Evolutionary conservation across 495 filamentous ascomycete species (phyloP).

Genomic region (Staphylotrichum longicolle): DNA sequence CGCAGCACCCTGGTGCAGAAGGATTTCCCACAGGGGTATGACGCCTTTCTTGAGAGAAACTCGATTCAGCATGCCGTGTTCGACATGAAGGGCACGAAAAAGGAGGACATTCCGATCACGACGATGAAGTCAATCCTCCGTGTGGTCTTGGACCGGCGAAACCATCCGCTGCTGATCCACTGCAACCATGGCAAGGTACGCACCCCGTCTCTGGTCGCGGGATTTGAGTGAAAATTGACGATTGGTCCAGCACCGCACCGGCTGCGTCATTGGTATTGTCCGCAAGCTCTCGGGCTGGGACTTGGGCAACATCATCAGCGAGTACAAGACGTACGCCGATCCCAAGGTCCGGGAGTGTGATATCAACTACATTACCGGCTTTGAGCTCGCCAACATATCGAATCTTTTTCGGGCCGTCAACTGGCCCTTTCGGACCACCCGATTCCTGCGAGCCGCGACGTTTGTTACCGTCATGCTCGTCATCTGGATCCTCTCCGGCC

Average conservation of each 20-base stretch:
- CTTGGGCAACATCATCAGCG: constrained; percentile 53
- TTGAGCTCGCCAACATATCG: constrained; percentile 34
- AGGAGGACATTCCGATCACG: constrained; percentile 56
- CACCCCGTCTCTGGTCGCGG: background rate
- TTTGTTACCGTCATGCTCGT: constrained; percentile 30
- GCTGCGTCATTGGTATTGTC: constrained; percentile 72
- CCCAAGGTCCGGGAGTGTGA: constrained; percentile 59
- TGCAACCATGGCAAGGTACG: constrained; percentile 84
- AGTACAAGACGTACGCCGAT: constrained; percentile 66
- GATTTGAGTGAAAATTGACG: constrained; percentile 17
- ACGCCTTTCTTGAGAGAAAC: constrained; percentile 57
- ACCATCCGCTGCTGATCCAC: constrained; percentile 77
- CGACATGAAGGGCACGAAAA: constrained; percentile 75
- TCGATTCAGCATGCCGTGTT: constrained; percentile 67
- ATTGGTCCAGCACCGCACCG: constrained; percentile 68
- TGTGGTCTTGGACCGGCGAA: constrained; percentile 60
- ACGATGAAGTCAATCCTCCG: constrained; percentile 63
- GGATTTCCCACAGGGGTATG: constrained; percentile 55
- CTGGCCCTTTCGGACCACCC: constrained; percentile 22
- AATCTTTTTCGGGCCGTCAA: constrained; percentile 25
- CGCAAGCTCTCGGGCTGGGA: constrained; percentile 64
- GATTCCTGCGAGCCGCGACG: constrained; percentile 28
- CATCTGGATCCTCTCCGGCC: constrained; percentile 32
- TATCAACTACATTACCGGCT: constrained; percentile 48
- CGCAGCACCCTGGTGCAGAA: constrained; percentile 72